phyloP scores from a whole-genome alignment of 1,284 basidiomycete species.

The Microbotryum silenes-acaulis region DNA sequence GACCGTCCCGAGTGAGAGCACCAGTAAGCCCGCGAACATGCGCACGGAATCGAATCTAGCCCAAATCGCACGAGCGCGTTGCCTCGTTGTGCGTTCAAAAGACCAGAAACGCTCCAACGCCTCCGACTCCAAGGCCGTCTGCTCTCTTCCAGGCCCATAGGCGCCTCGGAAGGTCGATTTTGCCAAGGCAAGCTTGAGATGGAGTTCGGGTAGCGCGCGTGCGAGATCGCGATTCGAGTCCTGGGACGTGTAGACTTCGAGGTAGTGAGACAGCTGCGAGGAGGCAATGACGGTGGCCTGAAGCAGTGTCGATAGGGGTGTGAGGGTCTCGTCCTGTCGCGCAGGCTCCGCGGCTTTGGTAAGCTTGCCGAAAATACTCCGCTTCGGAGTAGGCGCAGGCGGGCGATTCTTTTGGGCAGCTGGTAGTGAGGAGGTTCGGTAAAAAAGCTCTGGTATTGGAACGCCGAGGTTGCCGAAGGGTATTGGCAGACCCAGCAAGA shows the following conservation, averaged over 20 bases:
- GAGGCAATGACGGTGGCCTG: conserved; percentile 66
- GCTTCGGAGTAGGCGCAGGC: conserved; percentile 7
- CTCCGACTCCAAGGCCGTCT: conserved; percentile 16
- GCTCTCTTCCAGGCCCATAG: conserved; percentile 20
- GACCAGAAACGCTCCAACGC: conserved; percentile 27
- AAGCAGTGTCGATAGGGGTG: conserved; percentile 43
- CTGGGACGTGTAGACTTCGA: conserved; percentile 60
- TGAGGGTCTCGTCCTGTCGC: conserved; percentile 14
- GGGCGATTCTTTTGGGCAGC: conserved; percentile 12
- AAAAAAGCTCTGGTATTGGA: conserved; percentile 83
- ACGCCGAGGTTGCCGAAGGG: conserved; percentile 92
- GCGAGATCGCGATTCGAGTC: conserved; percentile 62
- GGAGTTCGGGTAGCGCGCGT: conserved; percentile 37
- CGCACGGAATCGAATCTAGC: conserved; percentile 79
- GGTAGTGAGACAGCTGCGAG: conserved; percentile 67
- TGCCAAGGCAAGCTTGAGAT: conserved; percentile 25
- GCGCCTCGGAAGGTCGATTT: conserved; percentile 28
- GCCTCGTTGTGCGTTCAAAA: conserved; percentile 18
- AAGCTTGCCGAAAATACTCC: background rate
- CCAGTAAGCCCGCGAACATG: conserved; percentile 56
- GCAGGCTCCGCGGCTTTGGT: background rate
- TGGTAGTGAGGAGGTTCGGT: conserved; percentile 13
- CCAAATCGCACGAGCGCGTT: conserved; percentile 63
- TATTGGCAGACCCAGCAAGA: conserved; percentile 87
- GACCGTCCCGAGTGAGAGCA: conserved; percentile 32